Evolutionary conservation across 352 stramenopile genomes (phyloP), one percentile per base, ranked within the genome.

Genomic region (Pythium inflatum): DNA sequence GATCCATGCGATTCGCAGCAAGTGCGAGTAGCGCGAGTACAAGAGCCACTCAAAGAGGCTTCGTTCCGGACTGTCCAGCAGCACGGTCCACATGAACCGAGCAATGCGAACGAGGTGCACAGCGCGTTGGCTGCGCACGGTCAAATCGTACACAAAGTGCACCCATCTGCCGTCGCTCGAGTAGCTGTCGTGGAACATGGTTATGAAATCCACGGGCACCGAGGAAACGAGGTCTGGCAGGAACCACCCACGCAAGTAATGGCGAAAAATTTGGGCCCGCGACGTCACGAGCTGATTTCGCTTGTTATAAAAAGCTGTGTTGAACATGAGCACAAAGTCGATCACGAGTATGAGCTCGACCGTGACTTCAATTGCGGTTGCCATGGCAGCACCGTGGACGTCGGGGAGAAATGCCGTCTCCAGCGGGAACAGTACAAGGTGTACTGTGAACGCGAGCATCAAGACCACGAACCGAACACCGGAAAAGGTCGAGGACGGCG

Each of bases 21-120:
- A 57, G 60, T 89, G 76, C 1, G 74, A 85, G 53, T 83, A 85
- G 1, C 78, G 74, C 1, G 78, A 88, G 60, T 87, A 87, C 24
- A 83, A 53, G 27, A 89, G 43, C 81, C 75, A 87, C 4, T 63
- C 67, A 48, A 76, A 74, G 66, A 53, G 54, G 74, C 40, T 70
- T 61, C 53, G 51, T 38, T 60, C 45, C 12, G 36, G 53, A 11
- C 40, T 62, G 27, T 60, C 49, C 31, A 62, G 48, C 48, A 64
- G 25, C 61, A 71, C 67, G 12, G 70, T 57, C 28, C 9, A 76
- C 41, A 14, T 77, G 64, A 24, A 85, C 40, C 18, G 82, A 63
- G 20, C 79, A 74, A 48, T 77, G 48, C 18, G 81, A 58, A 9
- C 73, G 71, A 70, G 63, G 11, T 79, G 56, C 11, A 70, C 33